Conservation (phyloP, 371 early-diverging fungal species). For the Syncephalastrum monosporum region DNA sequence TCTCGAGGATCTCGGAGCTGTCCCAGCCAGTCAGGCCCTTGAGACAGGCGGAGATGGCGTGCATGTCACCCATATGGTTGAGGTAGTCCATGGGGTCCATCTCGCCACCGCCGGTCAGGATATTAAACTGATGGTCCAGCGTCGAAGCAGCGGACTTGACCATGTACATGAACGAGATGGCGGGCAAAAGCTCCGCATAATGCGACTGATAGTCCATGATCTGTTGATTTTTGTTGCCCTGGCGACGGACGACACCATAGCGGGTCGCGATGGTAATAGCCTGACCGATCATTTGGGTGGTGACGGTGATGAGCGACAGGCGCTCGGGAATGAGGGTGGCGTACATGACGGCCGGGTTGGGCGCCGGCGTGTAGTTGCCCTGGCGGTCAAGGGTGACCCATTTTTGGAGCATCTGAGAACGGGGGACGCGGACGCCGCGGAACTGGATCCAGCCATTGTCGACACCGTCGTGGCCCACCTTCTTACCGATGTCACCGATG, state of each 20-base stretch:
- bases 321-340: conserved; percentile 71
- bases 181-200: conserved; percentile 58
- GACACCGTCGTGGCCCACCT: conserved; percentile 77
- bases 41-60: conserved; percentile 57
- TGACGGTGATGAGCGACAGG: conserved; percentile 43
- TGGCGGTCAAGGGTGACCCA: conserved; percentile 62
- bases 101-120: conserved; percentile 37
- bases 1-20: conserved; percentile 56
- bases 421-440: conserved; percentile 82
- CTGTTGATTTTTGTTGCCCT: conserved; percentile 63
- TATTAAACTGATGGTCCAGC: conserved; percentile 27
- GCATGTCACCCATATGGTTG: conserved; percentile 61
- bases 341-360: conserved; percentile 61
- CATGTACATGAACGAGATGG: conserved; percentile 60
- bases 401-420: conserved; percentile 76
- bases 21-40: conserved; percentile 62
- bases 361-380: conserved; percentile 62
- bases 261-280: conserved; percentile 66
- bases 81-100: conserved; percentile 46
- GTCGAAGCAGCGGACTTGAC: conserved; percentile 18
- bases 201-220: conserved; percentile 73
- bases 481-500: conserved; percentile 85
- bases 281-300: conserved; percentile 45
- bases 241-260: conserved; percentile 67
- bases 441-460: conserved; percentile 96